These are phyloP conservation scores for Aspergillus campestris DNA, from an alignment of 495 filamentous ascomycete genomes.

Conservation along the genomic window DNA sequence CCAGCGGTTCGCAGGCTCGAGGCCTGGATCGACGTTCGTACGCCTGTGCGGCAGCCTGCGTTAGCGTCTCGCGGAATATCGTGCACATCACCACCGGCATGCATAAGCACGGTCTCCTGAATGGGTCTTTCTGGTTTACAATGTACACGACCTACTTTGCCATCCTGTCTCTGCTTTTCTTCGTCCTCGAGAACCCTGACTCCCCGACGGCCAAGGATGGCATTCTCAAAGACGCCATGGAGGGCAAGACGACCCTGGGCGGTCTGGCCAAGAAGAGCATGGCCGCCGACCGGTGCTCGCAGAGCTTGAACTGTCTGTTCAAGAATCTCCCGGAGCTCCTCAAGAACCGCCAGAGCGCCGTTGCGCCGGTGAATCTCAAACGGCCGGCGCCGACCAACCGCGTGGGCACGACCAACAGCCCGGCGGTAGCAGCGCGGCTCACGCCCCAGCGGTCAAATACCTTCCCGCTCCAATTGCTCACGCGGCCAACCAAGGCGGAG, in stretches of 20 bases:
- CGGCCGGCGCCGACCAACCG: slow-evolving; percentile 29
- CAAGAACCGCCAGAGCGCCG: slow-evolving; percentile 44
- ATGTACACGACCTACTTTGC: slow-evolving; percentile 96
- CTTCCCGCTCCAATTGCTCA: slow-evolving; percentile 34
- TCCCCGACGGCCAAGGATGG: slow-evolving; percentile 62
- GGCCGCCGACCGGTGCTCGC: slow-evolving; percentile 79
- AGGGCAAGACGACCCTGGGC: slow-evolving; percentile 73
- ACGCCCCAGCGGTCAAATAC: slow-evolving; percentile 40
- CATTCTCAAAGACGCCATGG: slow-evolving; percentile 73
- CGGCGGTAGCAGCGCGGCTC: slow-evolving; percentile 20
- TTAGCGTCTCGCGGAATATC: slow-evolving; percentile 88
- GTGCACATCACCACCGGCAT: slow-evolving; percentile 88
- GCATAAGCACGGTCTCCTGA: slow-evolving; percentile 71
- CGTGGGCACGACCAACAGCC: slow-evolving; percentile 16
- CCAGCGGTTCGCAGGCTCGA: slow-evolving; percentile 56
- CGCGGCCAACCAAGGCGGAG: slow-evolving; percentile 12
- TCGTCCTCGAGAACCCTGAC: slow-evolving; percentile 81
- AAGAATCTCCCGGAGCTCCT: slow-evolving; percentile 69
- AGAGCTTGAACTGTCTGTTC: slow-evolving; percentile 64
- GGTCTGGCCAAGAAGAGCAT: slow-evolving; percentile 73
- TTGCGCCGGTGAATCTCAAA: slow-evolving; percentile 31
- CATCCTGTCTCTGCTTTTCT: slow-evolving; percentile 83
- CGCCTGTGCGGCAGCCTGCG: slow-evolving; percentile 84
- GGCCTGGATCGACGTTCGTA: slow-evolving; percentile 79
- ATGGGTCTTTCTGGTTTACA: slow-evolving; percentile 92